These are phyloP conservation scores for Globisporangium spinosum DNA, from an alignment of 352 stramenopile genomes.

Conservation along the genomic window DNA sequence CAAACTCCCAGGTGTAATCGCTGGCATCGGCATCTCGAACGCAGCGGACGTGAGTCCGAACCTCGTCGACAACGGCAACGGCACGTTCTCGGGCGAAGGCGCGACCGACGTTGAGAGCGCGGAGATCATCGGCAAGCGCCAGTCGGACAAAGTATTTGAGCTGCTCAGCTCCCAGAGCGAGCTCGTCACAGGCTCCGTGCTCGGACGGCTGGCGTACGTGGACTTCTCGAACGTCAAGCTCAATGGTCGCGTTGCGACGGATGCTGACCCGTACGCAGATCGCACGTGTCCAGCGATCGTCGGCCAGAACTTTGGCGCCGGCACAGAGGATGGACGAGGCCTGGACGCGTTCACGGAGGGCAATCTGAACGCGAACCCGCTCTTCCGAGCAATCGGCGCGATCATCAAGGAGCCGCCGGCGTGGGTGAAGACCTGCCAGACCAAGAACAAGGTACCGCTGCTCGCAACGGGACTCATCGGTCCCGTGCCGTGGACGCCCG, in stretches of 20 bases:
- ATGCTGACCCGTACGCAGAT: conserved; percentile 25
- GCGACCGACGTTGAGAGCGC: conserved; percentile 27
- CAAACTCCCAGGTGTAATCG: conserved; percentile 24
- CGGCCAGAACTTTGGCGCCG: conserved; percentile 47
- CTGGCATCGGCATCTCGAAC: conserved; percentile 39
- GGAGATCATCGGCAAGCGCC: conserved; percentile 39
- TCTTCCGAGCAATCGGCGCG: conserved; percentile 22
- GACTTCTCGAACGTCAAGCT: conserved; percentile 43
- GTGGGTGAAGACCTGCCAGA: conserved; percentile 43
- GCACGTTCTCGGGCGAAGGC: conserved; percentile 37
- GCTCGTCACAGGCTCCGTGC: conserved; percentile 24
- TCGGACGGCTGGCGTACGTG: conserved; percentile 38
- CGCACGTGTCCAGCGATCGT: conserved; percentile 40
- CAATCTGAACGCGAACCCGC: conserved; percentile 27
- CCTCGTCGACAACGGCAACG: conserved; percentile 37
- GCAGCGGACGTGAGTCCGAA: conserved; percentile 43
- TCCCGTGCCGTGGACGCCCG: conserved; percentile 36
- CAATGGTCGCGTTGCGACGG: conserved; percentile 9
- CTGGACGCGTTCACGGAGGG: conserved; percentile 30
- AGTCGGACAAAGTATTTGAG: conserved; percentile 30
- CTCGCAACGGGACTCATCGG: conserved; percentile 37
- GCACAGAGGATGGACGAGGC: conserved; percentile 39
- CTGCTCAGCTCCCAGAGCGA: conserved; percentile 23
- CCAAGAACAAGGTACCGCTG: conserved; percentile 34
- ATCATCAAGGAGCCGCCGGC: conserved; percentile 28